Percentiles rank a stretch among this genome's conserved stretches.
These are phyloP conservation scores for Sindora glabra DNA, from an alignment of 306 rosid genomes.

Conservation along the genomic window DNA sequence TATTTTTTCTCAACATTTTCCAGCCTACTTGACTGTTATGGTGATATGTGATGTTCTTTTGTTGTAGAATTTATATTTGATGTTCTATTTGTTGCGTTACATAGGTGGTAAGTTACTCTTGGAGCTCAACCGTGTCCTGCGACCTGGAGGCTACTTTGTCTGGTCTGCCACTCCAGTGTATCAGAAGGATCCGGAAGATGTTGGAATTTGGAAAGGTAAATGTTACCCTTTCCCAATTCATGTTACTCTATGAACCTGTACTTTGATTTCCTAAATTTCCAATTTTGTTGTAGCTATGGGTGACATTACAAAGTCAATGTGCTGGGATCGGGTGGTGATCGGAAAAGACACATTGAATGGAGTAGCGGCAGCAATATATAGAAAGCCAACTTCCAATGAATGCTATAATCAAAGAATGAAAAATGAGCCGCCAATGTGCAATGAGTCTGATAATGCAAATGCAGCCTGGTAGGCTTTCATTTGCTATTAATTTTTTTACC, in stretches of 20 bases:
- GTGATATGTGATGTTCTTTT: too few species aligned
- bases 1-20: background rate
- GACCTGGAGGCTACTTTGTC: slow-evolving; percentile 91
- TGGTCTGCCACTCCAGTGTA: slow-evolving; percentile 97
- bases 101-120: slow-evolving; percentile 78
- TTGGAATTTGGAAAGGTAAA: slow-evolving; percentile 75
- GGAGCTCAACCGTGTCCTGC: slow-evolving; percentile 74
- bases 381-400: slow-evolving; percentile 72
- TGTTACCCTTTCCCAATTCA: background rate
- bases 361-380: slow-evolving; percentile 71
- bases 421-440: slow-evolving; percentile 67
- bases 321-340: slow-evolving; percentile 71
- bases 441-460: slow-evolving; percentile 62
- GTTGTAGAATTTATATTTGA: too few species aligned
- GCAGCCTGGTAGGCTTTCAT: slow-evolving; percentile 88
- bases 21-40: background rate
- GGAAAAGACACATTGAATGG: slow-evolving; percentile 53
- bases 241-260: background rate
- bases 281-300: slow-evolving; percentile 55
- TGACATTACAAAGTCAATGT: slow-evolving; percentile 61
- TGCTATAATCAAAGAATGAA: slow-evolving; percentile 45
- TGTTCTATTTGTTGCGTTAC: slow-evolving; percentile 7
- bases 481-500: background rate
- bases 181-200: slow-evolving; percentile 62
- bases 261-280: slow-evolving; percentile 4